Evolutionary conservation across 208 protist genomes (phyloP).

Genomic region (Leishmania tarentolae): DNA sequence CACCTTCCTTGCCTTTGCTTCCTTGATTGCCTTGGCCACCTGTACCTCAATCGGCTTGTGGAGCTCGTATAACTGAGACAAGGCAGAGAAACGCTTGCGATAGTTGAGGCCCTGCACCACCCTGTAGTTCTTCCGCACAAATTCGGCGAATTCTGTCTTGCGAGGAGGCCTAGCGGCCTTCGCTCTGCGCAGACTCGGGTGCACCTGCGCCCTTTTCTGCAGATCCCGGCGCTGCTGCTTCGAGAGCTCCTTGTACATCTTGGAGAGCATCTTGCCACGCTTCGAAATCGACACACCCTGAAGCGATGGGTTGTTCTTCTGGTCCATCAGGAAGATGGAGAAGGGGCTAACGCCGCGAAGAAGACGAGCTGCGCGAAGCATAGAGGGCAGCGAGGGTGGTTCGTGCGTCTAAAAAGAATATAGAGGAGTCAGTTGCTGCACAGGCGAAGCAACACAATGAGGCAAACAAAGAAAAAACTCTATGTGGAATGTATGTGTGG

Average conservation of each 20-base stretch:
- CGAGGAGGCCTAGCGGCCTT: slow-evolving; percentile 19
- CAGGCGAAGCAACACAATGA: background rate
- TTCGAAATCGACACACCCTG: slow-evolving; percentile 68
- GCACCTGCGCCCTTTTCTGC: slow-evolving; percentile 56
- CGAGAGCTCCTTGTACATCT: slow-evolving; percentile 85
- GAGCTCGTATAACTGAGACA: slow-evolving; percentile 83
- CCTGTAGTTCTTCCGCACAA: slow-evolving; percentile 79
- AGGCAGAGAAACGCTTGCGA: slow-evolving; percentile 66
- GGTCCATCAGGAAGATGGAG: slow-evolving; percentile 89
- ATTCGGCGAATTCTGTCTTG: slow-evolving; percentile 60
- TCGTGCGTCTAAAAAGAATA: slow-evolving; percentile 3
- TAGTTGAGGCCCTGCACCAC: slow-evolving; percentile 72
- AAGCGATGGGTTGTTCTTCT: slow-evolving; percentile 82
- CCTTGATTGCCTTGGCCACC: slow-evolving; percentile 60
- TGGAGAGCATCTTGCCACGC: slow-evolving; percentile 67
- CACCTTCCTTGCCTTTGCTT: slow-evolving; percentile 33
- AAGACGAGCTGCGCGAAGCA: slow-evolving; percentile 65
- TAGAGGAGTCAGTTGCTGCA: background rate
- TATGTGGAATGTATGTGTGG: background rate
- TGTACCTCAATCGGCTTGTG: slow-evolving; percentile 62
- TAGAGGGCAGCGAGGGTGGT: slow-evolving; percentile 9
- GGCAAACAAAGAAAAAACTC: background rate
- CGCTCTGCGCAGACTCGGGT: slow-evolving; percentile 52
- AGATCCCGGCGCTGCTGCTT: slow-evolving; percentile 58
- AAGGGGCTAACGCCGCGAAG: slow-evolving; percentile 82